Evolutionary conservation across 140 eudicot species (phyloP).

Genomic region (Ambrosia hybrid): DNA sequence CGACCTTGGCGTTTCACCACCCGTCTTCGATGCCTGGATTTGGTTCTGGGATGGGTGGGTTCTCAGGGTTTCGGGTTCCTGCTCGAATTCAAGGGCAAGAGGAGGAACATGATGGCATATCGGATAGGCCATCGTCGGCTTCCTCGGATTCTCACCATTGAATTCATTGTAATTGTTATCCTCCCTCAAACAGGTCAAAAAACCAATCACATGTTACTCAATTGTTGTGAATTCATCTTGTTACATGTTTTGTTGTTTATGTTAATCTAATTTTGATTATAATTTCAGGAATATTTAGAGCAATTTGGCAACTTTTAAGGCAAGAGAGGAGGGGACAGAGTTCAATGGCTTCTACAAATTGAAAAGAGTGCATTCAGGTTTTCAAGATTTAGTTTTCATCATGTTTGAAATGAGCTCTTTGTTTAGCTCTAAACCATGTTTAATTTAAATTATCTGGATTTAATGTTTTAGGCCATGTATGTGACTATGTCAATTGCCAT

Average conservation of each 20-base stretch:
- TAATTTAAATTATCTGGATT: slow-evolving; percentile 30
- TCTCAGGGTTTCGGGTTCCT: slow-evolving; percentile 87
- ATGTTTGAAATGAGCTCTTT: slow-evolving; percentile 37
- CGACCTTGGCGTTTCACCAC: slow-evolving; percentile 51
- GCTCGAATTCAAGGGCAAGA: slow-evolving; percentile 95
- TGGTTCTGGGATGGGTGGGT: slow-evolving; percentile 57
- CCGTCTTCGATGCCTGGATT: slow-evolving; percentile 63
- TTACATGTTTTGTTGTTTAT: background rate
- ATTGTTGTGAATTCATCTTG: background rate
- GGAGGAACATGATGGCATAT: slow-evolving; percentile 92
- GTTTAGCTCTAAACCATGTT: slow-evolving; percentile 38
- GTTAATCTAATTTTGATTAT: slow-evolving; percentile 11
- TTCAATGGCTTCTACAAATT: slow-evolving; percentile 22
- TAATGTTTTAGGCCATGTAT: slow-evolving; percentile 31
- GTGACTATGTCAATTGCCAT: slow-evolving; percentile 22
- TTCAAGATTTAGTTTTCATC: slow-evolving; percentile 32
- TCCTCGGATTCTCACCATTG: slow-evolving; percentile 99
- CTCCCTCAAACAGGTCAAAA: slow-evolving; percentile 46
- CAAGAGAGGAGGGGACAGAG: slow-evolving; percentile 18
- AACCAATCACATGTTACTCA: background rate
- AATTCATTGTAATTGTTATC: slow-evolving; percentile 30
- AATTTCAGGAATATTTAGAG: slow-evolving; percentile 26
- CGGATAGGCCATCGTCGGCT: slow-evolving; percentile 92
- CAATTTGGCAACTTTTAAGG: background rate
- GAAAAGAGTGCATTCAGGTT: slow-evolving; percentile 32